Conservation (phyloP, 1,284 basidiomycete species). For the Ganoderma meredithae region DNA sequence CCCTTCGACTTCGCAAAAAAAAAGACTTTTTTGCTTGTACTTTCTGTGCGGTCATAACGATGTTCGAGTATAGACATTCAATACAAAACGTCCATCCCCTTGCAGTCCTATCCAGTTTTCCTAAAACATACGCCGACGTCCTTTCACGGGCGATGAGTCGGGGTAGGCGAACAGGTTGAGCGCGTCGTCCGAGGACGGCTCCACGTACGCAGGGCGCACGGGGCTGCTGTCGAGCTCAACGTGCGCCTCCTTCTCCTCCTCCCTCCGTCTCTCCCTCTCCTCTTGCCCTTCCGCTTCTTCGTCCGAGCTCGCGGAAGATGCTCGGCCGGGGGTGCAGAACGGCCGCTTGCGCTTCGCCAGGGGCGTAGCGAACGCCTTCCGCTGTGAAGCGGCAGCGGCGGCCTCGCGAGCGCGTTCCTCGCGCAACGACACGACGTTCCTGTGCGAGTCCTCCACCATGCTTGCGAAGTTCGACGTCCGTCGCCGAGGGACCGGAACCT, state of each 20-base stretch:
- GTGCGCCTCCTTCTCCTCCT: neutral
- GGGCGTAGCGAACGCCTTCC: neutral
- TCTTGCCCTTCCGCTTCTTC: constrained; percentile 9
- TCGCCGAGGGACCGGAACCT: neutral
- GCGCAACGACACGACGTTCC: constrained; percentile 43
- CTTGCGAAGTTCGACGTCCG: constrained; percentile 45
- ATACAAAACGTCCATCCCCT: neutral
- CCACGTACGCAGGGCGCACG: constrained; percentile 17
- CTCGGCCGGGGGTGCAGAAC: neutral
- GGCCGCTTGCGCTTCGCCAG: constrained; percentile 15
- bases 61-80: neutral
- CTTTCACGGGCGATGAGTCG: constrained; percentile 31
- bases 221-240: constrained; percentile 30
- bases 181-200: constrained; percentile 55
- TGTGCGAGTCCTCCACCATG: constrained; percentile 54
- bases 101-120: neutral
- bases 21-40: neutral
- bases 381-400: neutral
- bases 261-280: neutral
- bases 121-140: constrained; percentile 11
- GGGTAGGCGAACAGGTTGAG: constrained; percentile 57
- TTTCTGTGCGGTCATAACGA: neutral
- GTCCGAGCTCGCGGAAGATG: constrained; percentile 5
- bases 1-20: neutral
- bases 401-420: constrained; percentile 26